Evolutionary conservation across 2,329 filamentous ascomycete species (phyloP), one percentile per base, ranked within the genome.

Genomic region (Talaromyces marneffei): DNA sequence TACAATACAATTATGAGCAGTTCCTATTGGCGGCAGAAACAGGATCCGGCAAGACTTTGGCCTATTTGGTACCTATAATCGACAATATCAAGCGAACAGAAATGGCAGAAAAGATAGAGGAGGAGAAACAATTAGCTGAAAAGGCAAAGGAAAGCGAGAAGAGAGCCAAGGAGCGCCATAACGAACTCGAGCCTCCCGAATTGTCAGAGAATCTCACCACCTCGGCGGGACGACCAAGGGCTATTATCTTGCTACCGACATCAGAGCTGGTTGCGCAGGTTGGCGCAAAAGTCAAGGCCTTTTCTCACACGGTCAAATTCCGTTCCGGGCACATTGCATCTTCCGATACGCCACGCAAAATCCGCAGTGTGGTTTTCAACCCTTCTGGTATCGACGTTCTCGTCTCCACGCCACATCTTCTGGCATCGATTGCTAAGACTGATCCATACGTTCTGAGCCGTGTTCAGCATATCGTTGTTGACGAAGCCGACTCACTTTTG

Each of bases 401-500:
- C 8, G 83, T 97, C 62, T 83, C 90, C 16, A 99, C 94, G 0
- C 95, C 94, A 4, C 92, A 97, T 71, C 83, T 99, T 10, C 84
- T 99, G 40, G 84, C 89, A 60, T 92, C 90, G 64, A 94, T 99
- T 70, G 91, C 91, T 12, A 87, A 96, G 66, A 88, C 87, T 20
- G 92, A 97, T 66, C 94, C 94, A 10, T 93, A 96, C 69, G 87
- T 99, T 64, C 85, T 99, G 37, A 92, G 91, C n/a, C 88, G 91
- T 12, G 92, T 97, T 62, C 87, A 85, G 1, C 91, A 97, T 72
- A 82, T 99, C 10, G 84, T 99, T 62, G 83, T 96, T 54, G 95
- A 99, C 72, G 95, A 99, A 79, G 95, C 95, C 1, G 94, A 99
- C 76, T 97, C 92, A 3, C 85, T 99, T 9, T 85, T 99, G 67